Evolutionary conservation across 805 yeast species (phyloP).

Genomic region (Yamadazyma paraphyllophila): DNA sequence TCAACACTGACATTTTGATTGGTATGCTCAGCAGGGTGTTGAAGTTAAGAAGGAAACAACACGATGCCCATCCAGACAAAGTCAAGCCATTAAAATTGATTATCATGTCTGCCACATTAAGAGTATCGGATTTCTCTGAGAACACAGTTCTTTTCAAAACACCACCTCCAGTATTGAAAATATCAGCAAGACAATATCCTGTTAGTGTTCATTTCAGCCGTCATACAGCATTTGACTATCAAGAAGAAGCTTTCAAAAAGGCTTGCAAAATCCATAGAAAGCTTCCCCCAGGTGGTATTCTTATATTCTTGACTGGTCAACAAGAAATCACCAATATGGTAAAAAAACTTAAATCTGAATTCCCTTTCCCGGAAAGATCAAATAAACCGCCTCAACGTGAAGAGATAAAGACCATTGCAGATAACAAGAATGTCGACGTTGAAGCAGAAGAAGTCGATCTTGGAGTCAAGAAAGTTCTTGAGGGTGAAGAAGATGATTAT

Average conservation of each 20-base stretch:
- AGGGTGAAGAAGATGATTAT: slow-evolving; percentile 45
- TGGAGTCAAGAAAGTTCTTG: slow-evolving; percentile 43
- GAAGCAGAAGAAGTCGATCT: slow-evolving; percentile 91
- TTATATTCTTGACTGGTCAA: slow-evolving; percentile 91
- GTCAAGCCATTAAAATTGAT: slow-evolving; percentile 70
- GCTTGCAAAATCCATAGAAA: slow-evolving; percentile 81
- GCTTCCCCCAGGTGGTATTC: slow-evolving; percentile 91
- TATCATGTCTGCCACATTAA: slow-evolving; percentile 95
- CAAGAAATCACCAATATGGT: slow-evolving; percentile 83
- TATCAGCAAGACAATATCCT: slow-evolving; percentile 92
- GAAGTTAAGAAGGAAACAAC: slow-evolving; percentile 59
- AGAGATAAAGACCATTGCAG: slow-evolving; percentile 15
- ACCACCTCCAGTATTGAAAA: slow-evolving; percentile 85
- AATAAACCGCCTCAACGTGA: slow-evolving; percentile 25
- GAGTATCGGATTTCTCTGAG: slow-evolving; percentile 91
- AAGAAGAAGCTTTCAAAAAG: slow-evolving; percentile 83
- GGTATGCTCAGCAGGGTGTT: slow-evolving; percentile 92
- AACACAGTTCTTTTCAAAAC: slow-evolving; percentile 62
- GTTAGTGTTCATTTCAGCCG: slow-evolving; percentile 88
- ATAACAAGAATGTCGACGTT: slow-evolving; percentile 54
- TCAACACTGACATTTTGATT: slow-evolving; percentile 91
- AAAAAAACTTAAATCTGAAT: slow-evolving; percentile 62
- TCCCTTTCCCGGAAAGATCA: slow-evolving; percentile 44
- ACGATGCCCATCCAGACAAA: slow-evolving; percentile 44
- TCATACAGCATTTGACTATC: slow-evolving; percentile 71